These are phyloP conservation scores for Synchytrium microbalum DNA, from an alignment of 371 early-diverging fungal species.

Conservation along the genomic window DNA sequence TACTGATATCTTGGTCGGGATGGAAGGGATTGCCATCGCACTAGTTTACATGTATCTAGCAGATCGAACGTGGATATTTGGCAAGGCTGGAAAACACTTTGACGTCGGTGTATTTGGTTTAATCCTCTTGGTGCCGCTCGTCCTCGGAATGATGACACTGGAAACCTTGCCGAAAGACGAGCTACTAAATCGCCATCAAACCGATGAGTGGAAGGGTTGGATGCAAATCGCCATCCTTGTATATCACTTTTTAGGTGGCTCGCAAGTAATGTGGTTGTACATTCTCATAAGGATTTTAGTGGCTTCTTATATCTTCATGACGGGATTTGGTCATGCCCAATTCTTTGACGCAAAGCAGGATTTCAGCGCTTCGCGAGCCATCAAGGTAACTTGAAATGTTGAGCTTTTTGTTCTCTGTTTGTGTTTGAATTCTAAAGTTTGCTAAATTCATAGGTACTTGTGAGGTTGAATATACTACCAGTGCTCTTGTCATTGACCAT, in stretches of 20 bases:
- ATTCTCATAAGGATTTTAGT: constrained; percentile 61
- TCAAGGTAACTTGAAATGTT: constrained; percentile 17
- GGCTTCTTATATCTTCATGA: constrained; percentile 69
- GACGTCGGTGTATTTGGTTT: constrained; percentile 33
- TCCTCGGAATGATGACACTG: constrained; percentile 44
- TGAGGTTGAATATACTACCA: constrained; percentile 62
- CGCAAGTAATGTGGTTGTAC: constrained; percentile 54
- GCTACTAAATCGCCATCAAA: constrained; percentile 62
- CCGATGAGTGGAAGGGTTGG: constrained; percentile 84
- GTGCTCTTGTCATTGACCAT: constrained; percentile 55
- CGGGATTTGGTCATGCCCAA: constrained; percentile 69
- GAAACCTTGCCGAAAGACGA: constrained; percentile 35
- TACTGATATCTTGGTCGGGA: not conserved
- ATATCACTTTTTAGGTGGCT: constrained; percentile 64
- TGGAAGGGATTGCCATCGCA: constrained; percentile 11
- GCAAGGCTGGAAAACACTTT: constrained; percentile 55
- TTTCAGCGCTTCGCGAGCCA: constrained; percentile 50
- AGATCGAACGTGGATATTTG: constrained; percentile 62
- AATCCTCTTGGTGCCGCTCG: constrained; percentile 30
- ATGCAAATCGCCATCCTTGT: constrained; percentile 71
- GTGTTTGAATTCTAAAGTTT: too few relatives aligned
- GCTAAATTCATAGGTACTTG: constrained; percentile 46
- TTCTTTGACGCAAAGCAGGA: constrained; percentile 62
- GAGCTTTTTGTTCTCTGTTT: not conserved
- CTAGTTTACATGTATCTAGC: constrained; percentile 51